Evolutionary conservation across 306 rosid genomes (phyloP).

Genomic region (Elaeagnus macrophylla): DNA sequence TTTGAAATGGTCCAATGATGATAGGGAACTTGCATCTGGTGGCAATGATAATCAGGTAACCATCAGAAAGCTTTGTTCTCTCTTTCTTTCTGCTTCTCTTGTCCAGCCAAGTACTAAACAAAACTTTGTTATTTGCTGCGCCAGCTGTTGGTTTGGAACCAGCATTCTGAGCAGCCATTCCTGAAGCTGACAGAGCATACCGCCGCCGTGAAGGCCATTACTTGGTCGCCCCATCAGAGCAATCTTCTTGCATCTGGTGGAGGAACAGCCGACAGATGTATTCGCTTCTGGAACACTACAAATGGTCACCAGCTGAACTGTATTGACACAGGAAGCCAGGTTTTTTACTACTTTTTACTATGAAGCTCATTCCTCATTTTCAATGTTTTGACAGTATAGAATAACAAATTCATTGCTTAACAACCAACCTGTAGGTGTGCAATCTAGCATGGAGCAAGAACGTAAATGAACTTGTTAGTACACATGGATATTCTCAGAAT

Average conservation of each 20-base stretch:
- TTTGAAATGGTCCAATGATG: constrained; percentile 95
- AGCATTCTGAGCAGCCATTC: constrained; percentile 81
- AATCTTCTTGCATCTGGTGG: constrained; percentile 94
- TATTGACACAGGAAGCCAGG: constrained; percentile 99
- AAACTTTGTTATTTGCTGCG: constrained; percentile 17
- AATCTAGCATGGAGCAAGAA: constrained; percentile 97
- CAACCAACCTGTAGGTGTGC: constrained; percentile 57
- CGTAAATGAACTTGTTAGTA: constrained; percentile 90
- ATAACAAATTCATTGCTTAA: not conserved
- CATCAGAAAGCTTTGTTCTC: too few species aligned
- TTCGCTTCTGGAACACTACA: constrained; percentile 98
- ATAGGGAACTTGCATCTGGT: constrained; percentile 97
- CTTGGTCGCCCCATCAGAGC: constrained; percentile 99
- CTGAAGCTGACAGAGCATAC: constrained; percentile 85
- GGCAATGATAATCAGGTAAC: constrained; percentile 97
- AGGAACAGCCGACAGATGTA: constrained; percentile 95
- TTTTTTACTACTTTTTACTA: not conserved
- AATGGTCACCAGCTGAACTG: constrained; percentile 81
- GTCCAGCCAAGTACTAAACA: not conserved
- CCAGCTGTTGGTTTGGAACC: constrained; percentile 96
- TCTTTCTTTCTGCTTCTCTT: not conserved
- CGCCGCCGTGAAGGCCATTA: constrained; percentile 96
- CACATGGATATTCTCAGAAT: constrained; percentile 97
- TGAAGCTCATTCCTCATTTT: not conserved
- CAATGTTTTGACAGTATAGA: not conserved